These are phyloP conservation scores for Pyrus betulifolia DNA, from an alignment of 306 rosid species.

Conservation along the genomic window DNA sequence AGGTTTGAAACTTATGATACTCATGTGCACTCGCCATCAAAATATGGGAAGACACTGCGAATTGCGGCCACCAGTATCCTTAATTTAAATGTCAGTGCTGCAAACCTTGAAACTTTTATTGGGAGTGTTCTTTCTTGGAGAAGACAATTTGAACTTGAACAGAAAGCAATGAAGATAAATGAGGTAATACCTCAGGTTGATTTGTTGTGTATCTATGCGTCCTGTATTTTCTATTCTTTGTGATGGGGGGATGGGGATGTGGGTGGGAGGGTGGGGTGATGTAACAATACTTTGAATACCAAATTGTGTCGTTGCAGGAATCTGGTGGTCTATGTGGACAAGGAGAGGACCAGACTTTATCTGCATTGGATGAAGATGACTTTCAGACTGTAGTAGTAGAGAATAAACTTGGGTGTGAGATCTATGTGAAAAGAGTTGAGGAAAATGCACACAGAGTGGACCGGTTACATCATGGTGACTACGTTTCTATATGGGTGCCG, in stretches of 20 bases:
- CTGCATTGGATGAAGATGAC: conserved; percentile 93
- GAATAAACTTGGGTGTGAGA: conserved; percentile 85
- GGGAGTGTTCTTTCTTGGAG: conserved; percentile 87
- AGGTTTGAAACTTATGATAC: conserved; percentile 91
- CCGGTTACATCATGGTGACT: conserved; percentile 50
- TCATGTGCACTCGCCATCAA: conserved; percentile 41
- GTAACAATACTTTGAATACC: conserved; percentile 2
- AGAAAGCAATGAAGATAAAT: conserved; percentile 59
- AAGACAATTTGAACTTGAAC: conserved; percentile 79
- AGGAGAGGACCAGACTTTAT: conserved; percentile 53
- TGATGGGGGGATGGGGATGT: not conserved
- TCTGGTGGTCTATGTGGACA: conserved; percentile 35
- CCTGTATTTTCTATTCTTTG: not conserved
- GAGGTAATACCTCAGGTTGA: conserved; percentile 37
- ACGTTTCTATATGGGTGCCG: conserved; percentile 74
- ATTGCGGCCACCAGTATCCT: conserved; percentile 81
- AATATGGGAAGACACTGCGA: conserved; percentile 76
- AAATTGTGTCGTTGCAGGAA: conserved; percentile 50
- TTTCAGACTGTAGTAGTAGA: conserved; percentile 78
- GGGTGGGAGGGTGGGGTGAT: not conserved
- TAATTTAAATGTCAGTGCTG: conserved; percentile 85
- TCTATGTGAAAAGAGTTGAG: conserved; percentile 64
- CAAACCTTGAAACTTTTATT: conserved; percentile 65
- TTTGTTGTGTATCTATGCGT: conserved; percentile 8
- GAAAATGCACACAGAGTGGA: conserved; percentile 50